Evolutionary conservation across 108 stramenopile species (phyloP).

Genomic region (Stephanodiscus triporus): DNA sequence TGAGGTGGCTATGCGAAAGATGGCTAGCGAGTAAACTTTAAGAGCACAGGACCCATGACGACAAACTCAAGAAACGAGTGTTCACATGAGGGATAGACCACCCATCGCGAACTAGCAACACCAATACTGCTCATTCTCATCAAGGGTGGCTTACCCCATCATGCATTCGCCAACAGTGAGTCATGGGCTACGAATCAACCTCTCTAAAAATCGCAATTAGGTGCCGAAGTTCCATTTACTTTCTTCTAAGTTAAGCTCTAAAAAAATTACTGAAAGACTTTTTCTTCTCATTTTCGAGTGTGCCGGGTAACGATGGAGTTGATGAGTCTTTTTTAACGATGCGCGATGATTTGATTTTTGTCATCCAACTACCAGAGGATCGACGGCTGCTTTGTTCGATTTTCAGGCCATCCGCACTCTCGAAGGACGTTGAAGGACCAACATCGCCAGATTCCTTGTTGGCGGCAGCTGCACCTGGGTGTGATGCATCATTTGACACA

Average conservation of each 20-base stretch:
- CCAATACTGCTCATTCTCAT: too few species aligned
- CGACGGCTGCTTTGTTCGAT: conserved; percentile 12
- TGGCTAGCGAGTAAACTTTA: too few species aligned
- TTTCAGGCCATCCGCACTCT: conserved; percentile 28
- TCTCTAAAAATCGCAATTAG: too few species aligned
- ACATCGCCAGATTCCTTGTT: conserved; percentile 10
- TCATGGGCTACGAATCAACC: too few species aligned
- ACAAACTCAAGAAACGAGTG: too few species aligned
- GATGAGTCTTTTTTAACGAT: conserved; percentile 10
- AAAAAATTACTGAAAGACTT: conserved; percentile 31
- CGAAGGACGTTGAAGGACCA: conserved; percentile 18
- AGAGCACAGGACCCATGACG: too few species aligned
- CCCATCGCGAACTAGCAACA: too few species aligned
- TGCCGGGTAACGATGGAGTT: not conserved
- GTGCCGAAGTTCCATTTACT: too few species aligned
- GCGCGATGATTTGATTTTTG: conserved; percentile 38
- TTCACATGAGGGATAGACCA: too few species aligned
- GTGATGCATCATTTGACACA: conserved; percentile 19
- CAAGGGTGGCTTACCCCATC: too few species aligned
- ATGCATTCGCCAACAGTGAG: too few species aligned
- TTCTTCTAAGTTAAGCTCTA: not conserved
- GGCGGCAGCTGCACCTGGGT: not conserved
- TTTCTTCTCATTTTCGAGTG: conserved; percentile 33
- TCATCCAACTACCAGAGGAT: conserved; percentile 25
- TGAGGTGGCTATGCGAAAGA: too few species aligned